Conservation (phyloP, 169 alveolate species). For the Plasmodium vivax region DNA sequence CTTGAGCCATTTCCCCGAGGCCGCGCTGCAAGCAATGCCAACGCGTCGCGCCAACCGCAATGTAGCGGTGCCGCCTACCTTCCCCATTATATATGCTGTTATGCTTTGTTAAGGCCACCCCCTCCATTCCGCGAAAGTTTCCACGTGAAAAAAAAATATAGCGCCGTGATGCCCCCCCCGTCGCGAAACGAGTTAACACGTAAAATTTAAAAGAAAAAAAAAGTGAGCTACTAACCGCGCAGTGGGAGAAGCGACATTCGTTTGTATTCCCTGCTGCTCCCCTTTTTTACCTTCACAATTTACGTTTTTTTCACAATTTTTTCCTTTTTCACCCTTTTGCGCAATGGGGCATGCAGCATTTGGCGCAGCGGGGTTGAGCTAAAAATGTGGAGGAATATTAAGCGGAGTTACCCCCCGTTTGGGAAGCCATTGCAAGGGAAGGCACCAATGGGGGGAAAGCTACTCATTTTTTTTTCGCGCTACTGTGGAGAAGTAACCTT, state of each 20-base stretch:
- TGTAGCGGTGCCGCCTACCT: neutral
- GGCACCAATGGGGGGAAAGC: neutral
- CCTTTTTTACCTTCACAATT: neutral
- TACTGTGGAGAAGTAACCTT: neutral
- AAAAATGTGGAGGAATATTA: neutral
- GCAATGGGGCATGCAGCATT: neutral
- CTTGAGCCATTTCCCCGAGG: neutral
- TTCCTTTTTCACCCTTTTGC: neutral
- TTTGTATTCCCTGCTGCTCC: neutral
- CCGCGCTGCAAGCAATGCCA: too few species aligned
- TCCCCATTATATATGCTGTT: neutral
- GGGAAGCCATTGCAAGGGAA: neutral
- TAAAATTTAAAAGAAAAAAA: too few species aligned
- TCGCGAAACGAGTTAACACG: neutral
- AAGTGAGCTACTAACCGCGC: neutral
- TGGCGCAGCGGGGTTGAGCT: neutral
- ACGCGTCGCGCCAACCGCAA: neutral
- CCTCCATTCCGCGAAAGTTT: neutral
- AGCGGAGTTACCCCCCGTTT: too few species aligned
- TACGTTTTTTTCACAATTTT: neutral
- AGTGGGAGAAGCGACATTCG: neutral
- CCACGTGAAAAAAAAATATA: neutral
- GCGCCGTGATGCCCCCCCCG: neutral
- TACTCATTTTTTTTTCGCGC: neutral
- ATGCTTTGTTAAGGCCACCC: neutral